phyloP scores from a whole-genome alignment of 2,329 filamentous ascomycete genomes.

The Escovopsis sp. region DNA sequence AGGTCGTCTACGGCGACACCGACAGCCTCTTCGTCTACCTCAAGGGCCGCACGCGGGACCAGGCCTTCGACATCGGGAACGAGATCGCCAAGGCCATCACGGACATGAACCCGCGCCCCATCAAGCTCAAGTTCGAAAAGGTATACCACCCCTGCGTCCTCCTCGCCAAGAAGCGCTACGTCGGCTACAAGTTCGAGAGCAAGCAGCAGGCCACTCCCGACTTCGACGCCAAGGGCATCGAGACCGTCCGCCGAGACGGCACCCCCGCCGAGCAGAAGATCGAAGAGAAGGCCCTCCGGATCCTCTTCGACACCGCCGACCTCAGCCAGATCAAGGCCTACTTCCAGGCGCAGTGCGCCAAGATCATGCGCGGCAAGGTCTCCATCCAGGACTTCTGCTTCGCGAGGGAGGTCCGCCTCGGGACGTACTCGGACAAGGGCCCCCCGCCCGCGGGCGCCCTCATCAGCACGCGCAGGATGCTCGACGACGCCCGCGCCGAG shows the following conservation, averaged over 20 bases:
- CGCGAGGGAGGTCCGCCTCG: conserved; percentile 78
- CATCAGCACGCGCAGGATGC: conserved; percentile 75
- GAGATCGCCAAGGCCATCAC: conserved; percentile 85
- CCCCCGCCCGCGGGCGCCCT: conserved; percentile 74
- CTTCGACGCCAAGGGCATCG: conserved; percentile 96
- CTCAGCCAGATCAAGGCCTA: conserved; percentile 78
- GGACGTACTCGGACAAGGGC: conserved; percentile 66
- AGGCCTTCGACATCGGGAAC: conserved; percentile 85
- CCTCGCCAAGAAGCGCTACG: conserved; percentile 93
- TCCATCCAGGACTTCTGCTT: conserved; percentile 95
- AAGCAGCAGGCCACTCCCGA: conserved; percentile 62
- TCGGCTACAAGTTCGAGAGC: conserved; percentile 91
- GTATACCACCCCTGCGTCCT: conserved; percentile 93
- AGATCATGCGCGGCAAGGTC: conserved; percentile 80
- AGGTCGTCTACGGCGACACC: conserved; percentile 96
- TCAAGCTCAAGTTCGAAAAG: conserved; percentile 97
- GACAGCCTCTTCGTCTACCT: conserved; percentile 89
- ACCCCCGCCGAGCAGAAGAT: conserved; percentile 95
- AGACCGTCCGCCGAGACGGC: conserved; percentile 88
- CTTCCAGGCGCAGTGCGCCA: conserved; percentile 78
- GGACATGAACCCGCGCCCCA: conserved; percentile 72
- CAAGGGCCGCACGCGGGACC: conserved; percentile 69
- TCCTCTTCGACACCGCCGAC: conserved; percentile 82
- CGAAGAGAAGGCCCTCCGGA: conserved; percentile 77
- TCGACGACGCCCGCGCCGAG: conserved; percentile 71